These are phyloP conservation scores for Pisolithus orientalis DNA, from an alignment of 768 basidiomycete species.

Conservation along the genomic window DNA sequence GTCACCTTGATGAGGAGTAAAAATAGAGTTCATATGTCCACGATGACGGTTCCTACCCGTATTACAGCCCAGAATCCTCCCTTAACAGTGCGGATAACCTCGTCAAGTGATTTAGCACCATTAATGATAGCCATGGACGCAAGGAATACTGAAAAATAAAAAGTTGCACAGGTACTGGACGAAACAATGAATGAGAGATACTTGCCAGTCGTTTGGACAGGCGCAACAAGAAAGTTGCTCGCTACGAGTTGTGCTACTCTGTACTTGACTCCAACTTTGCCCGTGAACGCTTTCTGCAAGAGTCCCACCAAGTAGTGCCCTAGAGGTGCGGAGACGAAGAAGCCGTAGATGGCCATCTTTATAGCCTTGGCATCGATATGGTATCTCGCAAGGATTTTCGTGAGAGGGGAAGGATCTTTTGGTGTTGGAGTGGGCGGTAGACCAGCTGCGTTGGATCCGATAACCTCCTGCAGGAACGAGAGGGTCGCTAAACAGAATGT, in stretches of 20 bases:
- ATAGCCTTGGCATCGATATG: slow-evolving; percentile 66
- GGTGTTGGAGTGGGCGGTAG: slow-evolving; percentile 43
- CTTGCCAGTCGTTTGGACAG: slow-evolving; percentile 65
- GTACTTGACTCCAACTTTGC: slow-evolving; percentile 56
- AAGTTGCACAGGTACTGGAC: background rate
- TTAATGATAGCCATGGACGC: slow-evolving; percentile 80
- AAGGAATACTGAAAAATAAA: slow-evolving; percentile 48
- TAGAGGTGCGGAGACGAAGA: slow-evolving; percentile 78
- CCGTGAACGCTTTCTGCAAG: slow-evolving; percentile 72
- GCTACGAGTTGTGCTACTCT: slow-evolving; percentile 70
- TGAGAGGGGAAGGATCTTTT: slow-evolving; percentile 48
- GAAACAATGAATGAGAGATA: slow-evolving; percentile 2
- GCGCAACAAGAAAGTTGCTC: slow-evolving; percentile 70
- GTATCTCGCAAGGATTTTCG: slow-evolving; percentile 45
- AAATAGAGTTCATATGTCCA: background rate
- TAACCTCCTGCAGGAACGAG: slow-evolving; percentile 74
- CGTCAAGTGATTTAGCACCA: slow-evolving; percentile 62
- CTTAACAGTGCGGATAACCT: slow-evolving; percentile 61
- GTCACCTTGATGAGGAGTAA: slow-evolving; percentile 45
- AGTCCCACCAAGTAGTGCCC: slow-evolving; percentile 67
- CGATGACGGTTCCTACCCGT: slow-evolving; percentile 38
- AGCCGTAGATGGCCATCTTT: slow-evolving; percentile 83
- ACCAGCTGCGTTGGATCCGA: slow-evolving; percentile 67
- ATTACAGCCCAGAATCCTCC: slow-evolving; percentile 71
- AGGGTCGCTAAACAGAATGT: slow-evolving; percentile 35